Evolutionary conservation across 2,329 filamentous ascomycete species (phyloP).

Genomic region (Dendrostoma leiphaemia): DNA sequence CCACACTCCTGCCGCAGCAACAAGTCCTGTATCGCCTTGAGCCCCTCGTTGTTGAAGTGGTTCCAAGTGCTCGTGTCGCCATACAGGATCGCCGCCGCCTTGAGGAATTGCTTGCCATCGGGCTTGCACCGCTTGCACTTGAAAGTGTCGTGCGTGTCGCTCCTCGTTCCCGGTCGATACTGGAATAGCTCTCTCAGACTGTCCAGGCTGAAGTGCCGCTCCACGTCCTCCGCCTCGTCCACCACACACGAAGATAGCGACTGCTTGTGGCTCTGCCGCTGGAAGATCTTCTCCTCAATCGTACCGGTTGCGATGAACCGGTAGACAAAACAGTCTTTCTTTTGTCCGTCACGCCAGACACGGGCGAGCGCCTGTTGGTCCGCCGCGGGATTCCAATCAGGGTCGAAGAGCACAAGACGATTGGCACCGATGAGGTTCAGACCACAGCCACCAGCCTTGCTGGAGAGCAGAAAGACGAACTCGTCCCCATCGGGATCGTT

Average conservation of each 20-base stretch:
- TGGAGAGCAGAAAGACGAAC: slow-evolving; percentile 93
- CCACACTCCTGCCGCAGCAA: slow-evolving; percentile 81
- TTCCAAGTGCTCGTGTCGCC: slow-evolving; percentile 99
- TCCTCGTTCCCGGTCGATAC: slow-evolving; percentile 79
- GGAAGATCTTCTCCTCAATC: slow-evolving; percentile 99
- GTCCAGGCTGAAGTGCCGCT: slow-evolving; percentile 92
- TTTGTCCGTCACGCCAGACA: slow-evolving; percentile 98
- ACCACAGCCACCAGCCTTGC: slow-evolving; percentile 94
- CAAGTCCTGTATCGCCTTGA: slow-evolving; percentile 86
- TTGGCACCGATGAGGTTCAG: slow-evolving; percentile 95
- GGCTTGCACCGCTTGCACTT: slow-evolving; percentile 94
- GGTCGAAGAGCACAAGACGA: slow-evolving; percentile 91
- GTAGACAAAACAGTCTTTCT: slow-evolving; percentile 99
- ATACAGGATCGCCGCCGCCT: slow-evolving; percentile 92
- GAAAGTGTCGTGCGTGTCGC: slow-evolving; percentile 97
- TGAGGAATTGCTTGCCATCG: slow-evolving; percentile 82
- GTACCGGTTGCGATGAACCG: slow-evolving; percentile 98
- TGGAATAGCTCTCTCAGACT: slow-evolving; percentile 91
- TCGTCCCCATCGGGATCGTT: slow-evolving; percentile 89
- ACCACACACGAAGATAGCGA: slow-evolving; percentile 94
- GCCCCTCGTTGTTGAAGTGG: slow-evolving; percentile 80
- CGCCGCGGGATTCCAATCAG: slow-evolving; percentile 96
- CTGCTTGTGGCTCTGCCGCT: slow-evolving; percentile 97
- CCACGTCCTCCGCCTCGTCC: slow-evolving; percentile 93
- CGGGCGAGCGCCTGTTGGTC: slow-evolving; percentile 96